Evolutionary conservation across 768 basidiomycete species (phyloP).

Genomic region (Naganishia kalamii): DNA sequence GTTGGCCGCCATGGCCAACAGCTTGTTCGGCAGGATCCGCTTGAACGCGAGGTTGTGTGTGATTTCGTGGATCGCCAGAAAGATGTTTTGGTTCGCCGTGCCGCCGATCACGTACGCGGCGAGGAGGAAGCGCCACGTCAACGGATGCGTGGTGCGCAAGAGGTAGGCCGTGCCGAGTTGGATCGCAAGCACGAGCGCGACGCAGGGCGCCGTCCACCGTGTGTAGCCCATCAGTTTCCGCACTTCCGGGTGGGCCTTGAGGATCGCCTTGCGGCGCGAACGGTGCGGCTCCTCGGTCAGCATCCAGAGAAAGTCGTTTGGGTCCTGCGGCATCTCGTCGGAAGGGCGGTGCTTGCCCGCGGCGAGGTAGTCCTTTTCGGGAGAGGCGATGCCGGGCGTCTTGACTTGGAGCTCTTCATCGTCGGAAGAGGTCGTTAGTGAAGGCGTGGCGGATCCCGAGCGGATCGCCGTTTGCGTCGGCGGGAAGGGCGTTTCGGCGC

Average conservation of each 20-base stretch:
- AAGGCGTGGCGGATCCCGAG: constrained; percentile 8
- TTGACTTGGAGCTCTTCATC: constrained; percentile 16
- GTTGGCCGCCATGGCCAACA: constrained; percentile 84
- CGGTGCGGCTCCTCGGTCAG: constrained; percentile 98
- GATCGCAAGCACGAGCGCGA: constrained; percentile 69
- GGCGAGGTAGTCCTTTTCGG: neutral
- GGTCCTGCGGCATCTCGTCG: constrained; percentile 57
- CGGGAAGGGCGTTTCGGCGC: constrained; percentile 65
- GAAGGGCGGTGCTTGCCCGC: neutral
- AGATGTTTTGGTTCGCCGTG: constrained; percentile 94
- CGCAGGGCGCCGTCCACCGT: constrained; percentile 81
- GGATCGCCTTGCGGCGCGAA: constrained; percentile 72
- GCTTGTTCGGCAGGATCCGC: constrained; percentile 72
- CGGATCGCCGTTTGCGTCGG: constrained; percentile 28
- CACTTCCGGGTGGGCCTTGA: constrained; percentile 93
- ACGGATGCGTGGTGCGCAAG: constrained; percentile 63
- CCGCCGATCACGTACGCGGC: constrained; percentile 82
- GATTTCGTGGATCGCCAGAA: constrained; percentile 97
- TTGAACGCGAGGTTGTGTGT: constrained; percentile 94
- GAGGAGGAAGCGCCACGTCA: constrained; percentile 66
- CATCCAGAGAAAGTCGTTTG: constrained; percentile 85
- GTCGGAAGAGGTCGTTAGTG: constrained; percentile 16
- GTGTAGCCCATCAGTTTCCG: constrained; percentile 95
- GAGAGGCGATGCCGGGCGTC: neutral
- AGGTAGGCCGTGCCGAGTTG: constrained; percentile 63